Evolutionary conservation across 2,329 filamentous ascomycete genomes (phyloP).

Genomic region (Ciborinia camelliae): DNA sequence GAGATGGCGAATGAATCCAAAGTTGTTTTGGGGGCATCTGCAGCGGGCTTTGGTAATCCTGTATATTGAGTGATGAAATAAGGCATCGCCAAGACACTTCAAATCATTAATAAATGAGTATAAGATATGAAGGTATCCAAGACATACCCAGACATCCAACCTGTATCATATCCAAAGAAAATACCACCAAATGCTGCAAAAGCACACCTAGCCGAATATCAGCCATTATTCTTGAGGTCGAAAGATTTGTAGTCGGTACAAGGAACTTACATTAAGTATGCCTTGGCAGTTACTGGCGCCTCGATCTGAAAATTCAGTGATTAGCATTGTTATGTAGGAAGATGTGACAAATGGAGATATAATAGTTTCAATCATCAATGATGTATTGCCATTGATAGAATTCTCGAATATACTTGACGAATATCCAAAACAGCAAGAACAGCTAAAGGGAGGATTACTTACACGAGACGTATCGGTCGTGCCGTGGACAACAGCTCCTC

Average conservation of each 20-base stretch:
- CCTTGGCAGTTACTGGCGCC: conserved; percentile 14
- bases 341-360: neutral
- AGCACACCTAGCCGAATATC: conserved; percentile 46
- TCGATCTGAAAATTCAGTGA: neutral
- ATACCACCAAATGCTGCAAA: conserved; percentile 61
- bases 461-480: conserved; percentile 21
- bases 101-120: neutral
- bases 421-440: neutral
- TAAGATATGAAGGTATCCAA: too few relatives aligned
- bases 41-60: conserved; percentile 9
- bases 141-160: conserved; percentile 53
- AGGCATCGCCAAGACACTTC: conserved; percentile 26
- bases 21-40: conserved; percentile 4
- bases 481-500: conserved; percentile 19
- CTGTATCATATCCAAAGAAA: conserved; percentile 65
- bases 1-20: conserved; percentile 38
- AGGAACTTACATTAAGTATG: conserved; percentile 14
- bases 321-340: neutral
- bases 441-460: neutral
- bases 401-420: neutral
- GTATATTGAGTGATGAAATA: conserved; percentile 30
- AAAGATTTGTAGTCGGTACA: neutral
- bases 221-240: neutral
- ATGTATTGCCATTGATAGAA: neutral
- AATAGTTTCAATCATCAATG: neutral